A percentile compares a stretch with the other conserved stretches of the same genome.
These are phyloP conservation scores for Farysia itapuensis DNA, from an alignment of 1,284 basidiomycete species.

Conservation along the genomic window DNA sequence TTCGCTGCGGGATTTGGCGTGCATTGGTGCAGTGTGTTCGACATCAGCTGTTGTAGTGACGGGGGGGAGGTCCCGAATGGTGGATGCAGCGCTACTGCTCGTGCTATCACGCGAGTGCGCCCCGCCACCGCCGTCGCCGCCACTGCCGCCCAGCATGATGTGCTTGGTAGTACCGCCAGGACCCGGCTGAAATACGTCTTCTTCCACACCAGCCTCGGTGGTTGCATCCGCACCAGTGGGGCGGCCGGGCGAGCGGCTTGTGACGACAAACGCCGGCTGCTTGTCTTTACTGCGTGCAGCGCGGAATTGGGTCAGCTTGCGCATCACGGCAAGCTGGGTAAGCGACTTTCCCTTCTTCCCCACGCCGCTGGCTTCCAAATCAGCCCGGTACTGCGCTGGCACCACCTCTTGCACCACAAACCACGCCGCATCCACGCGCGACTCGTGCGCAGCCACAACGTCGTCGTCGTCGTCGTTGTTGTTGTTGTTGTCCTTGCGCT, in stretches of 20 bases:
- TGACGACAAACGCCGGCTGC: conserved; percentile 2
- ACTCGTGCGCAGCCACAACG: no score
- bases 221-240: background rate
- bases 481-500: conserved; percentile 12
- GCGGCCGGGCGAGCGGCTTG: background rate
- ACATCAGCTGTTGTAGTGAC: no score
- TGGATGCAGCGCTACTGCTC: no score
- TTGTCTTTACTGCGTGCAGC: conserved; percentile 15
- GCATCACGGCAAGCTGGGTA: conserved; percentile 50
- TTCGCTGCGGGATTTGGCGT: no score
- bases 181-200: conserved; percentile 42
- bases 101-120: conserved; percentile 9
- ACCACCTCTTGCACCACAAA: conserved; percentile 56
- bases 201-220: conserved; percentile 1
- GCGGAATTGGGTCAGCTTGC: conserved; percentile 55
- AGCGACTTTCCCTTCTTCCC: conserved; percentile 26
- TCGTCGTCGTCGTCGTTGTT: conserved; percentile 30
- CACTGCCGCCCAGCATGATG: conserved; percentile 34
- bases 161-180: conserved; percentile 40
- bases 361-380: conserved; percentile 40
- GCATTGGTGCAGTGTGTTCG: no score
- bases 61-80: no score
- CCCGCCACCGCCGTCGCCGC: conserved; percentile 20
- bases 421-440: conserved; percentile 50
- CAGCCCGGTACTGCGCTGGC: conserved; percentile 49